These are phyloP conservation scores for Santalum album DNA, from an alignment of 164 flowering plant genomes.

Conservation along the genomic window DNA sequence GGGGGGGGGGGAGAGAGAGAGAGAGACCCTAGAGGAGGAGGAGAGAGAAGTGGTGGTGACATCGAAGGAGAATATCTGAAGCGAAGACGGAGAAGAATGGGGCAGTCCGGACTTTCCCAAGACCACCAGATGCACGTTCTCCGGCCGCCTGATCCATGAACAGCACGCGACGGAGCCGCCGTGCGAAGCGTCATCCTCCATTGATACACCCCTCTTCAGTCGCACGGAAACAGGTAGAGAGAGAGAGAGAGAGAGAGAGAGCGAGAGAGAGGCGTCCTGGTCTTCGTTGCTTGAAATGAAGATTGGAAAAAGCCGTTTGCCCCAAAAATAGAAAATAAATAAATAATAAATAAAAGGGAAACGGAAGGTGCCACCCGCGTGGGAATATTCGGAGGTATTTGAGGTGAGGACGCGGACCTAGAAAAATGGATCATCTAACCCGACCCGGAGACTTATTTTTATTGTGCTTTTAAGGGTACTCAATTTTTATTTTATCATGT, in stretches of 20 bases:
- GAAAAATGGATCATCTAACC: no score
- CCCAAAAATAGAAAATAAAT: no score
- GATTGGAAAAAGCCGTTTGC: no score
- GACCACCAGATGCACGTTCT: constrained; percentile 50
- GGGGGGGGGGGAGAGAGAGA: constrained; percentile 5
- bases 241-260: not conserved
- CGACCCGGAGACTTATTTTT: no score
- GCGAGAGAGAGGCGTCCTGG: no score
- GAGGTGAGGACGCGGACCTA: no score
- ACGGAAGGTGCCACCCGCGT: no score
- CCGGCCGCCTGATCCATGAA: constrained; percentile 86
- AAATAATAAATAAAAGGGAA: no score
- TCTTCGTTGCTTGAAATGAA: no score
- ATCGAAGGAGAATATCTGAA: constrained; percentile 76
- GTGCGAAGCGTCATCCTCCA: constrained; percentile 27
- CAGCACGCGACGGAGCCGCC: constrained; percentile 55
- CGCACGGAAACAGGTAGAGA: not conserved
- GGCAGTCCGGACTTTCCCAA: constrained; percentile 37
- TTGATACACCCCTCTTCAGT: not conserved
- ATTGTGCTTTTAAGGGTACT: no score
- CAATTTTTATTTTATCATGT: no score
- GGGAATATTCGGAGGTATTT: no score
- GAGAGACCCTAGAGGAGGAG: constrained; percentile 56
- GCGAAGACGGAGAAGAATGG: constrained; percentile 26
- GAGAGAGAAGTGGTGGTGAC: constrained; percentile 51